Conservation (phyloP, 2,329 filamentous ascomycete species). For the Colletotrichum cuscutae region DNA sequence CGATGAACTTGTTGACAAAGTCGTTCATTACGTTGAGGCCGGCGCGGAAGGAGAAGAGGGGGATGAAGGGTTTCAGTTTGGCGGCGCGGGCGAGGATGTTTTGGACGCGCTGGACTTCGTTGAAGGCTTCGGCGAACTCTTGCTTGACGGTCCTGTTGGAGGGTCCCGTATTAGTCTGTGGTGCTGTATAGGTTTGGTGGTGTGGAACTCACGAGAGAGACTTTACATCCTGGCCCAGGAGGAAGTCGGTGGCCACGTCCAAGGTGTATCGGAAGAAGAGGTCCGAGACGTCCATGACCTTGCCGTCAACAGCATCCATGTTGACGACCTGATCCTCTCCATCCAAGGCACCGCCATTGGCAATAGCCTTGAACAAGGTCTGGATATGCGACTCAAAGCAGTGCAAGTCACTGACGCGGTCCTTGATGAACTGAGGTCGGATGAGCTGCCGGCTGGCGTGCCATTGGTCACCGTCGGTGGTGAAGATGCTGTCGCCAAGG, state of each 20-base stretch:
- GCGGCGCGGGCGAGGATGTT: constrained; percentile 73
- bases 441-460: constrained; percentile 84
- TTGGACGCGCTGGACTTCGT: constrained; percentile 80
- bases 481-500: constrained; percentile 80
- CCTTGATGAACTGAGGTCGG: constrained; percentile 86
- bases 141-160: constrained; percentile 62
- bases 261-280: constrained; percentile 88
- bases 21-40: constrained; percentile 76
- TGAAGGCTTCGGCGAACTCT: constrained; percentile 84
- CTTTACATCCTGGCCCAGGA: constrained; percentile 81
- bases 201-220: constrained; percentile 58
- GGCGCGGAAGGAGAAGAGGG: constrained; percentile 70
- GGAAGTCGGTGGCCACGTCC: constrained; percentile 87
- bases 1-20: constrained; percentile 83
- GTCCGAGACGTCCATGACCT: constrained; percentile 75
- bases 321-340: constrained; percentile 73
- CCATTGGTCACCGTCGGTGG: constrained; percentile 83
- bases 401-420: constrained; percentile 83
- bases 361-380: constrained; percentile 75
- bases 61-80: constrained; percentile 70
- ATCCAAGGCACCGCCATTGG: constrained; percentile 65
- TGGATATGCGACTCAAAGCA: constrained; percentile 84
- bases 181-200: neutral
- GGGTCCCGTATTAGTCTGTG: constrained; percentile 1
- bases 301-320: constrained; percentile 68